phyloP scores from a whole-genome alignment of 2,329 filamentous ascomycete genomes.

The Botryotinia narcissicola region DNA sequence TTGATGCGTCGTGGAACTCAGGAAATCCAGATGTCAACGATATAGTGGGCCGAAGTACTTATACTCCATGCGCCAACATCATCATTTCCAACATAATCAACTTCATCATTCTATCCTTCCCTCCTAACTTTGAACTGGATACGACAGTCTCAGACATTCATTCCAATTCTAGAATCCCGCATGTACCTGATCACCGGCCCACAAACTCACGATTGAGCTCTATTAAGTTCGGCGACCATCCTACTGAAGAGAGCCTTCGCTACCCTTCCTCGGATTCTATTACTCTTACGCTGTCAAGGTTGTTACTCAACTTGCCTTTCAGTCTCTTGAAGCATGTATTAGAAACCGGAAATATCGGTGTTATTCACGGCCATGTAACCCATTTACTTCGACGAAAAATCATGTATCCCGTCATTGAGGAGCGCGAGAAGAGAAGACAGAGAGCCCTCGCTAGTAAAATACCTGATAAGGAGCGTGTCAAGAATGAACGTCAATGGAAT shows the following conservation, averaged over 20 bases:
- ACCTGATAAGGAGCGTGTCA: slow-evolving; percentile 33
- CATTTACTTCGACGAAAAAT: slow-evolving; percentile 47
- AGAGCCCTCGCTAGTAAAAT: slow-evolving; percentile 30
- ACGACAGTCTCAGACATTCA: slow-evolving; percentile 45
- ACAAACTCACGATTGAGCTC: slow-evolving; percentile 55
- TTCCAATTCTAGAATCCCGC: slow-evolving; percentile 48
- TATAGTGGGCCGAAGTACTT: slow-evolving; percentile 42
- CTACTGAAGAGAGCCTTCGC: slow-evolving; percentile 42
- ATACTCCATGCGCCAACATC: slow-evolving; percentile 53
- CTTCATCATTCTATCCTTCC: slow-evolving; percentile 61
- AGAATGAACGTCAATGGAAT: slow-evolving; percentile 35
- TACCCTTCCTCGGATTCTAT: slow-evolving; percentile 36
- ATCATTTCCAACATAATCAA: slow-evolving; percentile 56
- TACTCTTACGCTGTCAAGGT: slow-evolving; percentile 55
- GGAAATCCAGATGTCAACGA: slow-evolving; percentile 34
- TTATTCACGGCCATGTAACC: slow-evolving; percentile 50
- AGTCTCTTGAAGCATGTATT: slow-evolving; percentile 63
- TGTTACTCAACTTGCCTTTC: slow-evolving; percentile 70
- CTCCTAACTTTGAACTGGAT: slow-evolving; percentile 59
- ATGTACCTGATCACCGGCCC: slow-evolving; percentile 32
- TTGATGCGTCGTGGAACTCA: slow-evolving; percentile 41
- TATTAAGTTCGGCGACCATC: slow-evolving; percentile 68
- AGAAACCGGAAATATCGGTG: slow-evolving; percentile 57
- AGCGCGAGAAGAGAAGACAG: slow-evolving; percentile 55
- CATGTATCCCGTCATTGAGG: slow-evolving; percentile 51